Evolutionary conservation across 768 basidiomycete genomes (phyloP), one percentile per base, ranked within the genome.

Genomic region (Trametes villosa): DNA sequence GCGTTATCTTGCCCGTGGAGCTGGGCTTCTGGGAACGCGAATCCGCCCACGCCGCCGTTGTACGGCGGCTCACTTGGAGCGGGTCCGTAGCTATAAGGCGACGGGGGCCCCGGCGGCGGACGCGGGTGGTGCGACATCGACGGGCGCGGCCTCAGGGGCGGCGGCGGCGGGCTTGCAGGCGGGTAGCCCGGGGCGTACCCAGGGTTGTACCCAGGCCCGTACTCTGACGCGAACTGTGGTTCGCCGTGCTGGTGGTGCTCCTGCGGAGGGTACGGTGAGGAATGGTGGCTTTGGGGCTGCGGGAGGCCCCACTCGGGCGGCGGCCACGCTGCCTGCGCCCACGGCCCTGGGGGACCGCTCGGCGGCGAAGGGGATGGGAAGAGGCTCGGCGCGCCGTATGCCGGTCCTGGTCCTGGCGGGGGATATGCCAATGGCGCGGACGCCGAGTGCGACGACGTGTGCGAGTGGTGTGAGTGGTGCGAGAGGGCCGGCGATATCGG

Each of bases 1-100:
- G 58, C 60, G 44, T 24, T 27, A 22, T 57, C 42, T 22, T 45
- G 46, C 12, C 15, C 11, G 51, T 51, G 18, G 4, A 57, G 22
- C 6, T 67, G 64, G 20, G 69, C 48, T 59, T 67, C 42, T 63
- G 70, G 50, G 68, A 73, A 66, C 60, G 63, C 40, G 68, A 65
- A 69, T 4, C 61, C 66, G 13, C 36, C 36, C 36, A 15, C 8
- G 33, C 67, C 65, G 20, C 27, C 46, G 13, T 55, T 38, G 46
- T 30, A 20, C 13, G 44, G 22, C 9, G 38, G 49, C 33, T 31
- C 63, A 11, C 33, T 11, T 2, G 18, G 29, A 2, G 20, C 53
- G n/a, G n/a, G n/a, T n/a, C n/a, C n/a, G n/a, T n/a, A n/a, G n/a
- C n/a, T n/a, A 11, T 55, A 51, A 2, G 49, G 44, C n/a, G 53